These are phyloP conservation scores for Leccinum boreale DNA, from an alignment of 768 basidiomycete genomes.

Conservation along the genomic window DNA sequence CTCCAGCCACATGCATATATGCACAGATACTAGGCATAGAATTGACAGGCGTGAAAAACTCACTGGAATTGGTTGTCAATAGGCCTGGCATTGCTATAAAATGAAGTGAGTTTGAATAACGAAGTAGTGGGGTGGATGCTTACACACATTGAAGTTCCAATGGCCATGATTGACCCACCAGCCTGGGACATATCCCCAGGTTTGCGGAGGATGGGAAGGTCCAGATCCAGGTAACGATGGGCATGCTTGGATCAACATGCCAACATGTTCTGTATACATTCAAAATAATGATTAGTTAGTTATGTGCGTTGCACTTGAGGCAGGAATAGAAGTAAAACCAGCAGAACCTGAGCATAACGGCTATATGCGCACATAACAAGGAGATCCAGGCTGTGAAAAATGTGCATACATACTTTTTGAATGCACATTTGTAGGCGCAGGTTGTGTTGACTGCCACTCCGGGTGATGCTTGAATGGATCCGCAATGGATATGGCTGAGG, in stretches of 20 bases:
- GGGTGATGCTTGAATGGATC: background rate
- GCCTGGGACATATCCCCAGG: background rate
- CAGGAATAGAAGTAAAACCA: too few relatives aligned
- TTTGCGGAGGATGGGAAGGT: background rate
- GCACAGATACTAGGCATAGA: background rate
- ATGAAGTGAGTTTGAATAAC: background rate
- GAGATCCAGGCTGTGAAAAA: background rate
- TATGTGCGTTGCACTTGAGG: background rate
- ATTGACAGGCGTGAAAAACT: background rate
- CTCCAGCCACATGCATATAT: background rate
- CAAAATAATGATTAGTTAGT: background rate
- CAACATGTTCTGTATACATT: conserved; percentile 11
- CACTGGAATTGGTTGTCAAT: background rate
- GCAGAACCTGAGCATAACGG: too few relatives aligned
- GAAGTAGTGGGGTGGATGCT: background rate
- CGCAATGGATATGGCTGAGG: background rate
- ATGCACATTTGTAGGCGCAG: background rate
- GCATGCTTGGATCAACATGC: conserved; percentile 13
- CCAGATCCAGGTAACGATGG: background rate
- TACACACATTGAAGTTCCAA: conserved; percentile 12
- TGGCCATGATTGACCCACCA: conserved; percentile 3
- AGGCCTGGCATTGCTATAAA: conserved; percentile 1
- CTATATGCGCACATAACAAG: background rate
- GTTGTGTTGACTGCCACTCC: background rate
- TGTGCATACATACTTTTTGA: conserved; percentile 3